Base-by-base conservation (phyloP, 2,329 filamentous ascomycete genomes). In the Torrubiellomyces zombiae region DNA sequence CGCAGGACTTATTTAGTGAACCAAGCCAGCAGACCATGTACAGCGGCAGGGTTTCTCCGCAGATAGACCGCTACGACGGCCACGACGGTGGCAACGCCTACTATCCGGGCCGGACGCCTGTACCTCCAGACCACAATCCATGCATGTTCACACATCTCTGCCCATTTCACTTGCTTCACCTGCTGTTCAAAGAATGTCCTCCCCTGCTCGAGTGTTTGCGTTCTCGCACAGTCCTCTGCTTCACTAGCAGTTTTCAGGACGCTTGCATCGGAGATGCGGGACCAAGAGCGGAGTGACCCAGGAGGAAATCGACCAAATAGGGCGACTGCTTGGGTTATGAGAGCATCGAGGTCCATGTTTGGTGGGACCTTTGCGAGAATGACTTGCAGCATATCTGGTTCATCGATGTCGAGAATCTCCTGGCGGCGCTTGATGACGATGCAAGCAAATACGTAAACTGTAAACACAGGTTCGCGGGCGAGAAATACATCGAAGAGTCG, bases 401-500 rank as follows among this genome's bases (percentile, higher is more conserved):
- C 83, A 36, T 91, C 78, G n/a, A 82, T 78, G 25, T 80, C 76
- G 34, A 95, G 67, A n/a, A 98, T 65, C 50, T 94, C 83, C 17
- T 71, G 66, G 29, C 78, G 75, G 18, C 86, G 75, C 22, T 74
- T 70, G 17, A 92, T 60, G 20, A 93, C 73, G 33, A 93, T 85
- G 44, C 81, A 77, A 1, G 83, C 82, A 51, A 93, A 95, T 27
- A 95, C 63, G 49, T 98, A 98, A 26, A 95, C 66, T 11, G 75
- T 75, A 41, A 93, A 82, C 19, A 79, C 76, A n/a, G 85, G 81
- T 47, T 91, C 81, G 24, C 69, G 70, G 3, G 86, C 81, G 5
- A 98, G 62, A 23, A 98, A 65, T 27, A 86, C 85, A 53, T 98
- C 89, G 47, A 94, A 98, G 1, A 98, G 58, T 14, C 89, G 71